Percentiles rank a stretch among this genome's conserved stretches.
Evolutionary conservation across 768 basidiomycete species (phyloP).

Genomic region (Phlegmacium glaucopus): DNA sequence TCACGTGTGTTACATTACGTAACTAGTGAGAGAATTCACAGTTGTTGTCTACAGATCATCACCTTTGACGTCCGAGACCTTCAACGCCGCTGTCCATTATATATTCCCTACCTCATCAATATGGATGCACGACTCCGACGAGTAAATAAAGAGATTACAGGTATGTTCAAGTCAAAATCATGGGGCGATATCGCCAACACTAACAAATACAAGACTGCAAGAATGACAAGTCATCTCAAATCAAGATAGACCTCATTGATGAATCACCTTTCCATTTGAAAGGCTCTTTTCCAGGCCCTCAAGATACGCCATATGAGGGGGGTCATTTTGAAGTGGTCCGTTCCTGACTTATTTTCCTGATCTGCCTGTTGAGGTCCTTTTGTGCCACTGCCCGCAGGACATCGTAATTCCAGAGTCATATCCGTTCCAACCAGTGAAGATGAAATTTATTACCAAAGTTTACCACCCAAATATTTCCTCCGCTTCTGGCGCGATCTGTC

Average conservation of each 20-base stretch:
- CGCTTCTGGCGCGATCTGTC: constrained; percentile 91
- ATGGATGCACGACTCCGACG: constrained; percentile 90
- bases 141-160: constrained; percentile 93
- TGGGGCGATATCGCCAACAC: constrained; percentile 8
- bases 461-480: constrained; percentile 97
- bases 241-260: constrained; percentile 84
- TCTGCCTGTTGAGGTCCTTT: constrained; percentile 1
- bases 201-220: constrained; percentile 67
- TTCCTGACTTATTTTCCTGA: constrained; percentile 4
- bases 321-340: constrained; percentile 85
- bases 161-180: constrained; percentile 31
- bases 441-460: constrained; percentile 97
- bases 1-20: too few relatives aligned
- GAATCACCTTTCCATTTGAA: constrained; percentile 89
- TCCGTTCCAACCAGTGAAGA: constrained; percentile 93
- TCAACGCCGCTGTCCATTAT: constrained; percentile 3
- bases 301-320: constrained; percentile 91
- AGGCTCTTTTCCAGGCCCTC: constrained; percentile 88
- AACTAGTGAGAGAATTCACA: neutral
- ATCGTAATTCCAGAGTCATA: constrained; percentile 91
- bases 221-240: constrained; percentile 88
- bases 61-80: neutral
- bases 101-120: constrained; percentile 10
- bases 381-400: constrained; percentile 49
- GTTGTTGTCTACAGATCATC: constrained; percentile 2